Conservation (phyloP, 257 asterid species). For the Solanum corneliomulleri region DNA sequence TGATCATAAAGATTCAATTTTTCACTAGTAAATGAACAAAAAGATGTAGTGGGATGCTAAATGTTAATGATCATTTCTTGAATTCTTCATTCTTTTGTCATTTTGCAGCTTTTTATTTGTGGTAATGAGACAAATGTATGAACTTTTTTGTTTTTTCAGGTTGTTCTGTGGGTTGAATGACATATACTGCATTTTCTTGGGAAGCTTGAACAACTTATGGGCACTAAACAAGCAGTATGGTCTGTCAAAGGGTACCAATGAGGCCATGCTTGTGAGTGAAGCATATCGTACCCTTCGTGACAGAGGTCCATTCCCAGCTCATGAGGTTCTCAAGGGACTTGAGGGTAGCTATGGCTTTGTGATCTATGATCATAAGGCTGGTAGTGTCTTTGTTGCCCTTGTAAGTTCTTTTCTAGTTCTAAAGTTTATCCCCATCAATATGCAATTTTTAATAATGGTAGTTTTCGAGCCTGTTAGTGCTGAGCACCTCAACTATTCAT, state of each 20-base stretch:
- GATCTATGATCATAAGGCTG: constrained; percentile 69
- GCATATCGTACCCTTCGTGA: constrained; percentile 91
- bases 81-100: neutral
- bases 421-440: neutral
- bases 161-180: constrained; percentile 72
- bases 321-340: constrained; percentile 77
- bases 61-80: neutral
- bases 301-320: constrained; percentile 88
- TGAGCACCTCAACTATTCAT: neutral
- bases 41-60: neutral
- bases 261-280: constrained; percentile 61
- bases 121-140: neutral
- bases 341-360: constrained; percentile 87
- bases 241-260: constrained; percentile 54
- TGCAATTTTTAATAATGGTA: neutral
- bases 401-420: constrained; percentile 25
- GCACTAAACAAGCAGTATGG: constrained; percentile 80
- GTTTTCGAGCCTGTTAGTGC: neutral
- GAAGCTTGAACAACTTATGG: constrained; percentile 54
- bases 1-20: neutral
- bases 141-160: constrained; percentile 18
- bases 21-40: neutral
- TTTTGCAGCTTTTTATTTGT: neutral
- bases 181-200: constrained; percentile 71
- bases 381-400: constrained; percentile 69